phyloP scores from a whole-genome alignment of 805 yeast genomes.

The Saturnispora besseyi region DNA sequence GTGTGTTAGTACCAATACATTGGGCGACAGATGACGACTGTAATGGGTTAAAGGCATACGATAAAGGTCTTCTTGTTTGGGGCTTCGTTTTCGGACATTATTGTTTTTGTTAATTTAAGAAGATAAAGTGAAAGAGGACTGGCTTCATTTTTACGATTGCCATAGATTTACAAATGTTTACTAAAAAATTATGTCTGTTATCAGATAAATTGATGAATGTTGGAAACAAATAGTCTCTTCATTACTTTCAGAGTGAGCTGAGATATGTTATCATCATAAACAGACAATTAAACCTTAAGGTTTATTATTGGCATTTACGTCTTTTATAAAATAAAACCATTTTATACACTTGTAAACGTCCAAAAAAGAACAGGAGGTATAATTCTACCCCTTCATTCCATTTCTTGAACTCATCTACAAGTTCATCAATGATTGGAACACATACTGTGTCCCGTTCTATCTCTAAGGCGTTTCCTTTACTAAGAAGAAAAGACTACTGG shows the following conservation, averaged over 20 bases:
- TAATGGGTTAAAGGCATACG: not conserved
- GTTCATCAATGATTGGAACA: not conserved
- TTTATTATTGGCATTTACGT: not conserved
- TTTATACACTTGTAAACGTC: not conserved
- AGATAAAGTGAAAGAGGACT: not conserved
- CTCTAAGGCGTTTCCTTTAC: not conserved
- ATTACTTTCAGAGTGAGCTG: conserved; percentile 52
- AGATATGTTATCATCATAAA: conserved; percentile 43
- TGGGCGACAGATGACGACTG: not conserved
- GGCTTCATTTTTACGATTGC: not conserved
- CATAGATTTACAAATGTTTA: not conserved
- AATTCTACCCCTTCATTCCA: not conserved
- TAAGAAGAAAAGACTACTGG: not conserved
- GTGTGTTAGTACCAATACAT: not conserved
- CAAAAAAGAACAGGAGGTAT: not conserved
- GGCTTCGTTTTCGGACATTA: conserved; percentile 1
- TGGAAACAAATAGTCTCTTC: conserved; percentile 40
- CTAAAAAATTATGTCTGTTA: not conserved
- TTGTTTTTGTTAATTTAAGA: not conserved
- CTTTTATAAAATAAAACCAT: no score
- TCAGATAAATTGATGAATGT: conserved; percentile 38
- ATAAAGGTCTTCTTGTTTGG: conserved; percentile 2
- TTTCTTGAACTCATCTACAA: not conserved
- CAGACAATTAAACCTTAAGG: conserved; percentile 3
- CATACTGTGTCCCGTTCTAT: no score